Percentiles rank a stretch among this genome's conserved stretches.
These are phyloP conservation scores for Fusarium citri DNA, from an alignment of 2,329 filamentous ascomycete species.

Conservation along the genomic window DNA sequence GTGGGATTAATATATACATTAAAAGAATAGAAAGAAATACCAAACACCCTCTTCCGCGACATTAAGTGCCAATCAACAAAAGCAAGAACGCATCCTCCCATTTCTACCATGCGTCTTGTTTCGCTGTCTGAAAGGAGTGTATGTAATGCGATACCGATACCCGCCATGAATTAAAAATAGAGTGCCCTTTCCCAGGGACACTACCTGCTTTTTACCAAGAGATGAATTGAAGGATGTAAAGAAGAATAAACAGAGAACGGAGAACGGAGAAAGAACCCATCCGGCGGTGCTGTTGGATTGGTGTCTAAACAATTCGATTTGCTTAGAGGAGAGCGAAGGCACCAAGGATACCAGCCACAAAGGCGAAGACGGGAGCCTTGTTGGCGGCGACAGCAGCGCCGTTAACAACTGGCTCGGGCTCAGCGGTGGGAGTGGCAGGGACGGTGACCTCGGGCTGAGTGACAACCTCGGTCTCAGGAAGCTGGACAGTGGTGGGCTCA, in stretches of 20 bases:
- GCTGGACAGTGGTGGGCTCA: conserved; percentile 45
- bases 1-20: conserved; percentile 31
- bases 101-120: conserved; percentile 10
- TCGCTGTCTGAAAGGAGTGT: conserved; percentile 31
- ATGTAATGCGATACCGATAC: conserved; percentile 12
- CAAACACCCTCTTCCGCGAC: conserved; percentile 17
- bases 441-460: conserved; percentile 40
- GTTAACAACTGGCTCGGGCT: conserved; percentile 44
- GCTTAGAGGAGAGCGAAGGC: conserved; percentile 53
- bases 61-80: conserved; percentile 16
- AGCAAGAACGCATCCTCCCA: conserved; percentile 4
- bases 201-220: conserved; percentile 15
- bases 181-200: conserved; percentile 18
- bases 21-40: conserved; percentile 24
- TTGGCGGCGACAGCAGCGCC: conserved; percentile 49
- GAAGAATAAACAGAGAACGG: conserved; percentile 7
- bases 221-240: conserved; percentile 14
- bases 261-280: conserved; percentile 14
- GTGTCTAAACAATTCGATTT: not conserved
- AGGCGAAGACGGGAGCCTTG: conserved; percentile 51
- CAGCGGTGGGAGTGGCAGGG: conserved; percentile 34
- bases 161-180: conserved; percentile 31
- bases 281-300: conserved; percentile 8
- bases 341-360: conserved; percentile 54
- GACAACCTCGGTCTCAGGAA: conserved; percentile 42